Evolutionary conservation across 2,329 filamentous ascomycete species (phyloP), one percentile per base, ranked within the genome.

Genomic region (Apiospora koreana): DNA sequence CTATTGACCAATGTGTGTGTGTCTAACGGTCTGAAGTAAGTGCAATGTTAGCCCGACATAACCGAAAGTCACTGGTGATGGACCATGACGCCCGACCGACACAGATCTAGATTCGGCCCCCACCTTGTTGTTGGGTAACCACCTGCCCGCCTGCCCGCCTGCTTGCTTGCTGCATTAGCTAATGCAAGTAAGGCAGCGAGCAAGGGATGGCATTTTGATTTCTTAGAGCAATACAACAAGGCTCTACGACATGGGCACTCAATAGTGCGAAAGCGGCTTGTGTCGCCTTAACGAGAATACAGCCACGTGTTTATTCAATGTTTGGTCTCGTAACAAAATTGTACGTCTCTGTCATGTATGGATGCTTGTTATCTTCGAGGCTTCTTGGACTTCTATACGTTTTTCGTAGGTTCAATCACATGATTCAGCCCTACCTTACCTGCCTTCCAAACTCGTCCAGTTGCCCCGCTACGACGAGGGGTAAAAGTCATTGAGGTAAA

Each of bases 401-500:
- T 35, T 35, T 35, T 8, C 12, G 18, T 12, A 31, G 23, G 65
- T 16, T 35, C 21, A 58, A 62, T 76, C 74, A 76, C 74, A 75
- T 76, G 74, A 76, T 72, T 74, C 74, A 73, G 74, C 74, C 74
- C 74, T 76, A 76, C 70, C 45, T 48, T 23, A n/a, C 45, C 48
- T 54, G 48, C 25, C 25, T 54, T 6, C 25, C 48, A 58, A 58
- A 58, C 16, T 21, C 28, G 16, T 14, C 28, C 54, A 62, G 54
- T 31, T 62, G 28, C 28, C 54, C 54, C 54, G 54, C 54, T 62
- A 38, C 18, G 31, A 62, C 54, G 54, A 62, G 54, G 54, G 54
- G 28, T 62, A 35, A 62, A n/a, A n/a, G n/a, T n/a, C n/a, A n/a
- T n/a, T n/a, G n/a, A n/a, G n/a, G n/a, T n/a, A n/a, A n/a, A n/a